Conservation (phyloP, 108 stramenopile species). For the Bacterosira constricta region DNA sequence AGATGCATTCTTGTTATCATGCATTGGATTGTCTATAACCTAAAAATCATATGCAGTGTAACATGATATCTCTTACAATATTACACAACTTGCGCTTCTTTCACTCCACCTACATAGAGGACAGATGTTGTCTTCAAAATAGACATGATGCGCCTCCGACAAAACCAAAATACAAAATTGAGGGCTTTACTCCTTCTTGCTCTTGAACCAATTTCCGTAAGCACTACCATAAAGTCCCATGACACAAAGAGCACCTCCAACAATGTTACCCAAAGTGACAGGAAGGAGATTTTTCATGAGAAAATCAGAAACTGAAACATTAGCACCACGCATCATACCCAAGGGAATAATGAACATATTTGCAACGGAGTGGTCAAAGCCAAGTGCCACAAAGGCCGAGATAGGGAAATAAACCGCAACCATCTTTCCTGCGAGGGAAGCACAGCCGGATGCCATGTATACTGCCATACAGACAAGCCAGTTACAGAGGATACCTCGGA, state of each 20-base stretch:
- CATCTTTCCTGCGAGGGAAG: slow-evolving; percentile 81
- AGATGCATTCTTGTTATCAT: too few relatives aligned
- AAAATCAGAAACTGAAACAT: slow-evolving; percentile 77
- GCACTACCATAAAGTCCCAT: slow-evolving; percentile 79
- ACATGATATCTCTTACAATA: too few relatives aligned
- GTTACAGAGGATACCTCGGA: slow-evolving; percentile 93
- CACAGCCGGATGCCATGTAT: slow-evolving; percentile 87
- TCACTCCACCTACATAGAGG: too few relatives aligned
- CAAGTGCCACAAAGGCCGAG: slow-evolving; percentile 90
- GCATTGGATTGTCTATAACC: too few relatives aligned
- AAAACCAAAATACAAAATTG: too few relatives aligned
- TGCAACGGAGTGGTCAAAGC: slow-evolving; percentile 93
- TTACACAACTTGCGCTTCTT: too few relatives aligned
- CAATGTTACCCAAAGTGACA: slow-evolving; percentile 94
- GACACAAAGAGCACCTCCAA: slow-evolving; percentile 90
- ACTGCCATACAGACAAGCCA: slow-evolving; percentile 97
- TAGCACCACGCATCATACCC: slow-evolving; percentile 92
- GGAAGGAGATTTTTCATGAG: slow-evolving; percentile 89
- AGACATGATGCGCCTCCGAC: too few relatives aligned
- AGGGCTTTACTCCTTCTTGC: slow-evolving; percentile 49
- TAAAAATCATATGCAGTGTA: too few relatives aligned
- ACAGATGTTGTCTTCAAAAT: too few relatives aligned
- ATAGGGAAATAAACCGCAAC: slow-evolving; percentile 93
- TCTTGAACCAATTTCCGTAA: slow-evolving; percentile 81
- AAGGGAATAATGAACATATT: slow-evolving; percentile 98